Evolutionary conservation across 306 rosid species (phyloP).

Genomic region (Sesbania bispinosa): DNA sequence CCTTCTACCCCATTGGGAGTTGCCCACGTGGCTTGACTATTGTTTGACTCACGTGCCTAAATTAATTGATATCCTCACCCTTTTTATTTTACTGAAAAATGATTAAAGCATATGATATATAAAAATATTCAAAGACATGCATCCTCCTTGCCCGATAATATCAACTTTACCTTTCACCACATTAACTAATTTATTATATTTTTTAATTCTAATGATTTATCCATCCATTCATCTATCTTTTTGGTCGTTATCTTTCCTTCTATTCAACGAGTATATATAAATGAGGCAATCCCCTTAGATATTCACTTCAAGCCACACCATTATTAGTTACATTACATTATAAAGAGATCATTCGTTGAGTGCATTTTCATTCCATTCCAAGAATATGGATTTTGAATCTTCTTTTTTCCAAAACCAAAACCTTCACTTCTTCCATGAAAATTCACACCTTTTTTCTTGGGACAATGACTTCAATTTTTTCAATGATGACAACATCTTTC

Average conservation of each 20-base stretch:
- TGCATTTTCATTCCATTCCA: neutral
- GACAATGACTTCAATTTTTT: slow-evolving; percentile 18
- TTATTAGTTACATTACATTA: no score
- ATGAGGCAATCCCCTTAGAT: neutral
- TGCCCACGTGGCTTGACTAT: slow-evolving; percentile 34
- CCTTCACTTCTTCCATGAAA: slow-evolving; percentile 13
- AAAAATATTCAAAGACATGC: slow-evolving; percentile 23
- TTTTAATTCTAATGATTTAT: neutral
- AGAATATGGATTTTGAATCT: slow-evolving; percentile 35
- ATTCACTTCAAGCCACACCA: no score
- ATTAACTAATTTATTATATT: neutral
- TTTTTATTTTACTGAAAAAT: no score
- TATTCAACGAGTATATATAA: slow-evolving; percentile 25
- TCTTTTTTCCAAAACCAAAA: slow-evolving; percentile 14
- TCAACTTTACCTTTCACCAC: neutral
- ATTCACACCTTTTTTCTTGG: slow-evolving; percentile 22
- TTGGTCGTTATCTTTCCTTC: neutral
- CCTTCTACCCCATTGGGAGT: neutral
- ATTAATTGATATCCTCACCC: neutral
- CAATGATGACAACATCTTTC: neutral
- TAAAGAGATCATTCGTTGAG: neutral
- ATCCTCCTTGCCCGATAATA: slow-evolving; percentile 34
- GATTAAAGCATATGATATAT: no score
- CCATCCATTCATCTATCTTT: neutral
- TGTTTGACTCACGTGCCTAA: slow-evolving; percentile 36